A percentile compares a stretch with the other conserved stretches of the same genome.
Evolutionary conservation across 306 rosid species (phyloP).

Genomic region (Rosa chinensis): DNA sequence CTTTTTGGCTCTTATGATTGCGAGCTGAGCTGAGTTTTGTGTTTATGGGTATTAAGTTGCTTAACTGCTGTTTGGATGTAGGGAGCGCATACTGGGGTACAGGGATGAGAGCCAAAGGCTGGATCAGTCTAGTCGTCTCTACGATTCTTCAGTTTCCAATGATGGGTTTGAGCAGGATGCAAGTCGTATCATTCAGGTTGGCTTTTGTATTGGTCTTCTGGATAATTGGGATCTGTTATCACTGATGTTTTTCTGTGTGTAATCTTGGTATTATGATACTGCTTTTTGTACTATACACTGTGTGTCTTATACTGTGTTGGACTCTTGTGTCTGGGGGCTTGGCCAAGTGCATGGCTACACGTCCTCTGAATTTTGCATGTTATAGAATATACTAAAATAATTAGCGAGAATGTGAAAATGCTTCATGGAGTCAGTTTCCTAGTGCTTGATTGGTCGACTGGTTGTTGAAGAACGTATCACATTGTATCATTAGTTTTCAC

Average conservation of each 20-base stretch:
- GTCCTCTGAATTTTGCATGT: background rate
- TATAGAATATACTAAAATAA: background rate
- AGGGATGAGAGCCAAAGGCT: conserved; percentile 92
- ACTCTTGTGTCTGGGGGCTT: background rate
- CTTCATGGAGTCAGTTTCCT: background rate
- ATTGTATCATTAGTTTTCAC: background rate
- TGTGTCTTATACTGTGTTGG: background rate
- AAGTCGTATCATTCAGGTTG: conserved; percentile 86
- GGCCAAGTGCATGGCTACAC: background rate
- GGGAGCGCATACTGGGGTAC: conserved; percentile 82
- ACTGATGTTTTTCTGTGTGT: background rate
- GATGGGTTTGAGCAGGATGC: conserved; percentile 93
- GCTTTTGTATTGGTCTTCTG: background rate
- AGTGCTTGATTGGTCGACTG: conserved; percentile 2
- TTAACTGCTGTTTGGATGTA: conserved; percentile 30
- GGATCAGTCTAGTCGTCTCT: conserved; percentile 93
- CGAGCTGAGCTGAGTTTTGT: background rate
- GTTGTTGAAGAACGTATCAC: too few relatives aligned
- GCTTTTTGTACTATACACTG: background rate
- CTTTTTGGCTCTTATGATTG: background rate
- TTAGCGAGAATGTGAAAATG: background rate
- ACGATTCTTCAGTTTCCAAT: conserved; percentile 72
- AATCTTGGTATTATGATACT: background rate
- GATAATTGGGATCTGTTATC: background rate
- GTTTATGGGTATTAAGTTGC: conserved; percentile 27